Base-by-base conservation (phyloP, 1,139 yeast species). In the Saccharomyces hybrid region DNA sequence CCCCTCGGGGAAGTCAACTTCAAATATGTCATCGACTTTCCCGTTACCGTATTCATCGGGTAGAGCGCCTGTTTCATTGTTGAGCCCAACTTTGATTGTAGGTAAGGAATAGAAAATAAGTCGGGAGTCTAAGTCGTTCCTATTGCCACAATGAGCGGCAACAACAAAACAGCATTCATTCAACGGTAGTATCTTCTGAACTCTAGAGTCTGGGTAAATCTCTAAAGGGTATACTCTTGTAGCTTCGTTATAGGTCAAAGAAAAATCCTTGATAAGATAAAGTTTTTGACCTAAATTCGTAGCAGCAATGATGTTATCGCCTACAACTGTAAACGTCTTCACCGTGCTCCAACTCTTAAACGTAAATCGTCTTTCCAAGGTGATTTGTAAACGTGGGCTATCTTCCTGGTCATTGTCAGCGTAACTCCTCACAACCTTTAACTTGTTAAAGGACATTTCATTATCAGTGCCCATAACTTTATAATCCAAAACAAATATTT, bases 281-380 rank as follows among this genome's bases (percentile, higher is more conserved):
- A 38, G 44, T 5, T 38, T 38, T 5, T 38, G 44, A 42, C 50
- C 51, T 1, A 46, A 46, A 14, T 48, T 50, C 4, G 48, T 53
- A 14, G 56, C 51, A 13, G 59, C 50, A 13, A 59, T 48, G 20
- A 59, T 52, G 28, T 56, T 55, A 50, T 54, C 54, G 13, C 55
- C 57, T 38, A 54, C 54, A 4, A 61, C 31, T 29, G 52, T 55
- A 50, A 61, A 61, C n/a, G 55, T 56, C 32, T 48, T 52, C 1
- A 55, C 29, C 13, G 51, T 31, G 14, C 60, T 55, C 23, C 54
- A 55, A 14, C 57, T 57, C 14, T 55, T 44, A 28, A 58, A 53
- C 11, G 53, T 31, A 8, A 56, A 49, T 46, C 47, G 47, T 1
- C 49, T 46, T 1, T 51, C n/a, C 3, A 38, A 16, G n/a, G 44